Evolutionary conservation across 2,329 filamentous ascomycete genomes (phyloP).

Genomic region (Arthrobotrys sphaeroides): DNA sequence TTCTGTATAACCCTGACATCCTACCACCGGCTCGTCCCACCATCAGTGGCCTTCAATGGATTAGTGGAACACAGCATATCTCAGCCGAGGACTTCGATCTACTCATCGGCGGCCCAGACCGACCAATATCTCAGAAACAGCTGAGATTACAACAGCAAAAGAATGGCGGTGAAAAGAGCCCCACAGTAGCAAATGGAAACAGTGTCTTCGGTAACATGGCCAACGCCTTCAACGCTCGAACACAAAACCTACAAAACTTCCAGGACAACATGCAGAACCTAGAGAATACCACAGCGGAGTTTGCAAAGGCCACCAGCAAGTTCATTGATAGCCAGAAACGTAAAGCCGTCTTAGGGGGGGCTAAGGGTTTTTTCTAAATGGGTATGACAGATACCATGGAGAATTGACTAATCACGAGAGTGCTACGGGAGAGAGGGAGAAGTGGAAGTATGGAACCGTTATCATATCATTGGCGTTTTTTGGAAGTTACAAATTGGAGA

Average conservation of each 20-base stretch:
- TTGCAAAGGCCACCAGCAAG: conserved; percentile 87
- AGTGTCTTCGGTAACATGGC: conserved; percentile 79
- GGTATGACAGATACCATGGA: background rate
- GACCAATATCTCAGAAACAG: conserved; percentile 89
- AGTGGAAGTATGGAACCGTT: background rate
- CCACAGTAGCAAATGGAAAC: conserved; percentile 61
- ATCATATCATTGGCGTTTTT: conserved; percentile 24
- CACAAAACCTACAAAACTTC: conserved; percentile 83
- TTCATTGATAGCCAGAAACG: conserved; percentile 87
- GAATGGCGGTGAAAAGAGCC: conserved; percentile 67
- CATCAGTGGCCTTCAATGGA: conserved; percentile 96
- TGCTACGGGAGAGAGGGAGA: background rate
- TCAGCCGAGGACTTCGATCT: conserved; percentile 87
- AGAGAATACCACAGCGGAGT: conserved; percentile 80
- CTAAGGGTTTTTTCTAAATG: conserved; percentile 25
- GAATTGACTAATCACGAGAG: background rate
- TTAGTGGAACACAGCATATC: conserved; percentile 91
- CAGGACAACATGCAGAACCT: conserved; percentile 85
- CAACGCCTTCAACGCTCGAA: conserved; percentile 86
- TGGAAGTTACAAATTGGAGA: conserved; percentile 19
- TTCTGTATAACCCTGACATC: conserved; percentile 79
- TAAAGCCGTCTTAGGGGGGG: conserved; percentile 75
- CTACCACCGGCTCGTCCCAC: conserved; percentile 82
- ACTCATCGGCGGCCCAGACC: conserved; percentile 80
- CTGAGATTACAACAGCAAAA: conserved; percentile 62